phyloP scores from a whole-genome alignment of 1,284 basidiomycete genomes.

The Ceratobasidium sp. region DNA sequence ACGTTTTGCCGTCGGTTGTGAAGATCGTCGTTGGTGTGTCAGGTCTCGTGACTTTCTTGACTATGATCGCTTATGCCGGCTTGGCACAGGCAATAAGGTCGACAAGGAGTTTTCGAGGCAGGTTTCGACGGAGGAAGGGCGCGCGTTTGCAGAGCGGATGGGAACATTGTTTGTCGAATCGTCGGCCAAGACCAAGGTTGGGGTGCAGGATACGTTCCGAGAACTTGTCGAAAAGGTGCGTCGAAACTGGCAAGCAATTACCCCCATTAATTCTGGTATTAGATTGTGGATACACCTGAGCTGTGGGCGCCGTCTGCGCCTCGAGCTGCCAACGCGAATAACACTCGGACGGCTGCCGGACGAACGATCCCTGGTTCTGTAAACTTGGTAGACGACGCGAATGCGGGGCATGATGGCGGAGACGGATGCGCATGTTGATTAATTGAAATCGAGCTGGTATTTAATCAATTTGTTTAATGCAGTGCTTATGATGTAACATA shows the following conservation, averaged over 20 bases:
- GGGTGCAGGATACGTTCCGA: conserved; percentile 82
- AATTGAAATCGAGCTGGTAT: not conserved
- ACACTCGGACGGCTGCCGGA: conserved; percentile 18
- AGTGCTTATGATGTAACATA: too few relatives aligned
- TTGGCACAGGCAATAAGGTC: conserved; percentile 80
- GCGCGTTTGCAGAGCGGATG: conserved; percentile 83
- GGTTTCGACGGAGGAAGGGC: conserved; percentile 82
- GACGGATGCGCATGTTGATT: conserved; percentile 24
- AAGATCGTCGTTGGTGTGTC: conserved; percentile 83
- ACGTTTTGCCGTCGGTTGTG: conserved; percentile 87
- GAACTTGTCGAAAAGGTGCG: conserved; percentile 75
- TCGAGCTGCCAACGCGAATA: not conserved
- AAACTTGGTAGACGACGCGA: conserved; percentile 24
- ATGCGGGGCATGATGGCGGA: conserved; percentile 6
- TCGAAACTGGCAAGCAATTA: not conserved
- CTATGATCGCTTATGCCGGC: not conserved
- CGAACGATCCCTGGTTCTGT: conserved; percentile 30
- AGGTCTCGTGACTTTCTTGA: not conserved
- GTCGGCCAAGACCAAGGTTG: conserved; percentile 86
- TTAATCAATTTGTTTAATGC: not conserved
- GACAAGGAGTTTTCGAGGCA: conserved; percentile 96
- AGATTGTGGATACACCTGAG: conserved; percentile 69
- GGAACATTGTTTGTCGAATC: conserved; percentile 87
- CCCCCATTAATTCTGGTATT: not conserved
- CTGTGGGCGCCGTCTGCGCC: conserved; percentile 63